Base-by-base conservation (phyloP, 805 yeast genomes). In the Candida tallmaniae region DNA sequence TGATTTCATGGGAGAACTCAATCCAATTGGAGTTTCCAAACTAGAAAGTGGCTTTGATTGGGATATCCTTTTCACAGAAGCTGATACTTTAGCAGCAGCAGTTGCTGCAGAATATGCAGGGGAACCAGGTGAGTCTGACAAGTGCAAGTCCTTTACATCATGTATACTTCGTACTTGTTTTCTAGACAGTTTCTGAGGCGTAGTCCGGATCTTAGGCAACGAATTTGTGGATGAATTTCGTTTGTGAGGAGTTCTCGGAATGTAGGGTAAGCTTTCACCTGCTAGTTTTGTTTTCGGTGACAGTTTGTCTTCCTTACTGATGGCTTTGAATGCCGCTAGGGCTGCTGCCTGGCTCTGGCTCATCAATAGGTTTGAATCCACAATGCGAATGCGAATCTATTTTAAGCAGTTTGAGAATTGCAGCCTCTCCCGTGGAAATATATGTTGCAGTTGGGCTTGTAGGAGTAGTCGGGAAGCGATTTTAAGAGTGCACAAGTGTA, bases 271-370 rank as follows among this genome's bases (percentile, higher is more conserved):
- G 6, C 38, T 14, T 10, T 38, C 34, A 5, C 17, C 10, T 20
- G 10, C 23, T 10, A 10, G 23, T 10, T 20, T 20, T 20, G 23
- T 20, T 10, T 7, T 20, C 23, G 23, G n/a, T n/a, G n/a, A n/a
- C n/a, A n/a, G n/a, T n/a, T n/a, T n/a, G n/a, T n/a, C n/a, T n/a
- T 20, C 10, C 23, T 20, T 20, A 10, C 23, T 20, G 23, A 19
- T 22, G 13, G 48, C 60, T 38, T 56, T 62, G 44, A 65, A 65
- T 5, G 72, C 72, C 4, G 71, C 71, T 44, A 61, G 40, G 2
- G 72, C 72, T 10, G 72, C 72, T 6, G 70, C 68, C 30, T 60
- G 63, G 39, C 61, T 56, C 20, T 38, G 42, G 29, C 36, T 35
- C 36, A 31, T 35, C 15, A 5, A 14, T 17, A 14, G 12, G 6